Evolutionary conservation across 2,329 filamentous ascomycete species (phyloP), one percentile per base, ranked within the genome.

Genomic region (Trichoderma endophyticum): DNA sequence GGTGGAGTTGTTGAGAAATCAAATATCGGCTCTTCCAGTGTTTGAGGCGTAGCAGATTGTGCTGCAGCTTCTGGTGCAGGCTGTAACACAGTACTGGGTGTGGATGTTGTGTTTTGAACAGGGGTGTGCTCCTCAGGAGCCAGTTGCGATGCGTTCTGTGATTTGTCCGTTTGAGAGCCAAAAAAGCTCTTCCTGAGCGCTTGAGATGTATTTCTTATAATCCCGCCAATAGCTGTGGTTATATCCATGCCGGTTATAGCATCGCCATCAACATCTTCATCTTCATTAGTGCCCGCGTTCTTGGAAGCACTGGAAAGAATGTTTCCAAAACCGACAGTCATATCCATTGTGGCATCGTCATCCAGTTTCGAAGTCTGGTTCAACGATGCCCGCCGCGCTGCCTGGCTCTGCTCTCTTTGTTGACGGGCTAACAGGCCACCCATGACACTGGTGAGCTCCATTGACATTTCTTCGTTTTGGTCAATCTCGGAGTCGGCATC

Each of bases 381-480:
- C 43, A 77, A 72, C 5, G 77, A 77, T 30, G 74, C 72, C 39
- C 74, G 77, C 66, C 77, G 76, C 59, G 73, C 54, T 34, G 75
- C 54, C 30, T 70, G 74, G 32, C 74, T 77, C 69, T 78, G 76
- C 11, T 75, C 74, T 66, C 77, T 78, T 67, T 78, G 73, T 65
- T 77, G 73, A n/a, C 78, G 75, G 6, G 78, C 73, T 6, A 90
- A 77, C 0, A 91, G 81, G 21, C 86, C 85, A 0, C 90, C 89
- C 74, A 91, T 86, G 36, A 90, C 89, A 3, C 89, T 88, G 1
- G 91, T 93, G 72, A 94, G 86, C 76, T 94, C 92, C 91, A 94
- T 94, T 0, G 92, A 93, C 85, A 94, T 89, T 59, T 94, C 92
- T 75, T 91, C 90, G 59, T 91, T 87, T 3, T 82, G 82, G n/a